Evolutionary conservation across 257 asterid species (phyloP), one percentile per base, ranked within the genome.

Genomic region (Rehmannia glutinosa): DNA sequence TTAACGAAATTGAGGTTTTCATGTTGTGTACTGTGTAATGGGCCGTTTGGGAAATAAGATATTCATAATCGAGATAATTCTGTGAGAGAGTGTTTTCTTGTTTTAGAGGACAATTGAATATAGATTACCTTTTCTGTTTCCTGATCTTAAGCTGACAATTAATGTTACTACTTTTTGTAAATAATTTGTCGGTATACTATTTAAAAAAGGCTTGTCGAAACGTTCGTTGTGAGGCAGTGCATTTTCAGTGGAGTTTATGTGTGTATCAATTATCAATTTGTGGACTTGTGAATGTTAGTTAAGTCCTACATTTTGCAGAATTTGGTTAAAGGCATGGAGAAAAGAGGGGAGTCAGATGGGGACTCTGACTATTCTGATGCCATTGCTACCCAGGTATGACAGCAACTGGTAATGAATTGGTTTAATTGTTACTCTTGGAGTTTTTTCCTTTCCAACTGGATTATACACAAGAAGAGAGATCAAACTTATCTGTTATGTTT

Each of bases 341-440:
- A 70, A 46, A 46, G 60, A 0, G 86, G 83, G 53, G 90, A 75
- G 36, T n/a, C 70, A 4, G 91, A 79, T 53, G 83, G 76, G 27
- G 73, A 71, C 42, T 12, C 74, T 35, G 81, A 70, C 24, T 57
- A 73, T 25, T 74, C 84, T 21, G 95, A 87, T 72, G 81, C 75
- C 59, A 54, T 82, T 58, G 81, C 80, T 61, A 56, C 80, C 58
- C 94, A 88, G 93, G 96, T 86, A 78, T 51, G 19, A 25, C 11
- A 25, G n/a, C 24, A 13, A 20, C 38, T 59, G 10, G 15, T 41
- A 57, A 27, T 13, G 15, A 38, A 20, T 10, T 13, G 43, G 47
- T 43, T 17, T 30, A 53, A 43, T 17, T 45, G 11, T 53, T 47
- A n/a, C 9, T 49, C 5, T 42, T 13, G 11, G 15, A 6, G 45